Base-by-base conservation (phyloP, 129 eudicot genomes). In the Ambrosia trifida region DNA sequence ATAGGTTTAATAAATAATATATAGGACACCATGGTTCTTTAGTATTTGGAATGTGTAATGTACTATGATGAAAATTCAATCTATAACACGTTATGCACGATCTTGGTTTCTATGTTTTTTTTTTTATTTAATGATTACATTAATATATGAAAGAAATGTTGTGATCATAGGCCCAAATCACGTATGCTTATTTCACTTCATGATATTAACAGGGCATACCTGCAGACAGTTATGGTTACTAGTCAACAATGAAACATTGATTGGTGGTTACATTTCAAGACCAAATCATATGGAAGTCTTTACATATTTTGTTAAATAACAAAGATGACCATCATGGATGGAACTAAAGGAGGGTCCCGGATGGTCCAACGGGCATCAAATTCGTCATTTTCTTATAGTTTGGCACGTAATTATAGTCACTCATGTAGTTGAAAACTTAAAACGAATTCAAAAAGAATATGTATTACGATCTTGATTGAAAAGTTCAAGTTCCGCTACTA, bases 141-240 rank as follows among this genome's bases (percentile, higher is more conserved):
- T 49, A 13, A 49, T 13, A 14, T 14, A 4, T 5, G 6, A 14
- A 18, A 14, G 19, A 49, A 14, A 13, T 49, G 19, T 14, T n/a
- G 54, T 49, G 19, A 49, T 50, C n/a, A 50, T n/a, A 50, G 61
- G 3, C 10, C 19, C 13, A 54, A 54, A 7, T 30, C 65, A 5
- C 65, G 6, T 31, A 58, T 59, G 43, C 10, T 59, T 59, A 32
- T 66, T 66, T 24, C n/a, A 17, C 32, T 2, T 52, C 56, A 35
- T 65, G 47, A 40, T 54, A 65, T 35, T 31, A 65, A 59, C 19
- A 76, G 75, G 69, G 70, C 51, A 63, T 36, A 50, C 8, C 9
- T 11, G 56, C 36, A 20, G 69, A 43, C 36, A 20, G 69, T 18
- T 35, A 68, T 60, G 14, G 66, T 14, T 11, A 68, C 57, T 56